These are phyloP conservation scores for Xerocomellus amylosporus DNA, from an alignment of 768 basidiomycete species.

Conservation along the genomic window DNA sequence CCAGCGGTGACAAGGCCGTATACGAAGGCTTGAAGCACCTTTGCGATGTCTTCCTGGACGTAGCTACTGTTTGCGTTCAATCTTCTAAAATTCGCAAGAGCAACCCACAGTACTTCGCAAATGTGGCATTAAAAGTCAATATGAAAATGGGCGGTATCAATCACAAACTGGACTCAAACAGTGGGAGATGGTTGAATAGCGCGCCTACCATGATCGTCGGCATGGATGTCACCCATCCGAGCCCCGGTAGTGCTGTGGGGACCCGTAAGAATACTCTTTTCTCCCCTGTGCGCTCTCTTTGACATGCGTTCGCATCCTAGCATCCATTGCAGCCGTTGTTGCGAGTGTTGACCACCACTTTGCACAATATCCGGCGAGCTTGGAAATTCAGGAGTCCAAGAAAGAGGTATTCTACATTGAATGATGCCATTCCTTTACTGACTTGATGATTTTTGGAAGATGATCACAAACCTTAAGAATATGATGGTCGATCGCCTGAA, in stretches of 20 bases:
- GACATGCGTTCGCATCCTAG: conserved; percentile 9
- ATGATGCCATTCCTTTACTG: neutral
- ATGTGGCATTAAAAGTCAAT: conserved; percentile 54
- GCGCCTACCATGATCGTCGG: conserved; percentile 53
- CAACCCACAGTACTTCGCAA: conserved; percentile 51
- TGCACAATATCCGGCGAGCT: conserved; percentile 49
- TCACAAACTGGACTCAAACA: conserved; percentile 42
- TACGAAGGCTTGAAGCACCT: conserved; percentile 53
- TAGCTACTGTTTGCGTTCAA: conserved; percentile 71
- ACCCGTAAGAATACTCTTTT: conserved; percentile 33
- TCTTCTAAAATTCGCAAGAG: conserved; percentile 67
- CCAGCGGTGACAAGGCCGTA: conserved; percentile 45
- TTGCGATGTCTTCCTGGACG: conserved; percentile 48
- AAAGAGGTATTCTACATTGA: conserved; percentile 53
- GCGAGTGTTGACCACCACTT: conserved; percentile 44
- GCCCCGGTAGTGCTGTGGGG: conserved; percentile 60
- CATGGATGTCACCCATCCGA: conserved; percentile 75
- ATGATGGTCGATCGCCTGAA: conserved; percentile 51
- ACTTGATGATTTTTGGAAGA: conserved; percentile 24
- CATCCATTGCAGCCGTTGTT: conserved; percentile 55
- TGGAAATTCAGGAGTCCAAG: conserved; percentile 53
- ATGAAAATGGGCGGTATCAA: conserved; percentile 56
- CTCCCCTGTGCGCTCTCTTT: neutral
- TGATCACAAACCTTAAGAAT: conserved; percentile 45
- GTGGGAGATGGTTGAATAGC: conserved; percentile 37